These are phyloP conservation scores for Hypoxylon sp. DNA, from an alignment of 2,329 filamentous ascomycete genomes.

Conservation along the genomic window DNA sequence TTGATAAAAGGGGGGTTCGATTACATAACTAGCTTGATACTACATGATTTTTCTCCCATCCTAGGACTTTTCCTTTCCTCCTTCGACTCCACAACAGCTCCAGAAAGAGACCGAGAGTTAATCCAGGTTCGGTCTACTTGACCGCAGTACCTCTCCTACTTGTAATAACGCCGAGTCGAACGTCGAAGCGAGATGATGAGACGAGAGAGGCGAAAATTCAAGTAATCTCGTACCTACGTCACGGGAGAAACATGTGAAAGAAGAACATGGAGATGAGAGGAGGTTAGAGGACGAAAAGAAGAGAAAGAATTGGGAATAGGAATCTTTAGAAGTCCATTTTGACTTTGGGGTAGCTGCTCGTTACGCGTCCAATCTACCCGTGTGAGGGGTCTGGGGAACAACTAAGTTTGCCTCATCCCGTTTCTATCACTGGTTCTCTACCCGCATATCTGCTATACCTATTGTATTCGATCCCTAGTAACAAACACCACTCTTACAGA, in stretches of 20 bases:
- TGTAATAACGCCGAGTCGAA: constrained; percentile 33
- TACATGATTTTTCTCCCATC: constrained; percentile 33
- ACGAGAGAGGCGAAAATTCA: too few relatives aligned
- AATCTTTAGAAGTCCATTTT: constrained; percentile 12
- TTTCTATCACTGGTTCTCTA: too few relatives aligned
- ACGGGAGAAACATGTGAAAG: constrained; percentile 14
- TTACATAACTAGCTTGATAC: constrained; percentile 18
- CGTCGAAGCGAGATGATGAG: too few relatives aligned
- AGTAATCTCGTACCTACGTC: too few relatives aligned
- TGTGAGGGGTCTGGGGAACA: constrained; percentile 10
- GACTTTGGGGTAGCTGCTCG: constrained; percentile 20
- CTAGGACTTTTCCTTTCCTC: constrained; percentile 5
- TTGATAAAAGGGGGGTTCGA: neutral
- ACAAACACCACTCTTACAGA: constrained; percentile 12
- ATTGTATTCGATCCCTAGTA: constrained; percentile 5
- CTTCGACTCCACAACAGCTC: constrained; percentile 21
- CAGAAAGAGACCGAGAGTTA: constrained; percentile 35
- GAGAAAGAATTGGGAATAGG: neutral
- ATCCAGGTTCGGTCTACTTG: constrained; percentile 28
- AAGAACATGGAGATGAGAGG: constrained; percentile 10
- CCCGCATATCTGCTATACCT: neutral
- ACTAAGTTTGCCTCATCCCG: constrained; percentile 31
- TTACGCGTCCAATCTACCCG: constrained; percentile 29
- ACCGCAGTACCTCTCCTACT: constrained; percentile 13
- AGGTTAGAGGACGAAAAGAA: neutral